These are phyloP conservation scores for Aspergillus campestris DNA, from an alignment of 495 filamentous ascomycete species.

Conservation along the genomic window DNA sequence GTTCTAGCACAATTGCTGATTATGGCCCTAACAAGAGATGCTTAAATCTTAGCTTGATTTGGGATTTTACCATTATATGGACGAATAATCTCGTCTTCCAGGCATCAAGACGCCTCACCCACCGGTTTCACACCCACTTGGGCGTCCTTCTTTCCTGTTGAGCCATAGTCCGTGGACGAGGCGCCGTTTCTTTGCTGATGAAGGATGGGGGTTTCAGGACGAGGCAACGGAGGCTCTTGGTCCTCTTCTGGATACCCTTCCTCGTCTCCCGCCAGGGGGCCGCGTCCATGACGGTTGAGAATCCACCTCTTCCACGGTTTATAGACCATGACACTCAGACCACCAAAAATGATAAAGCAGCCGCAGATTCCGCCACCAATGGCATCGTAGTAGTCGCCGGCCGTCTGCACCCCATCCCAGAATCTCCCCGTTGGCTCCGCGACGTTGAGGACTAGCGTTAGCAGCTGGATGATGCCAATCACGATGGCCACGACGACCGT, in stretches of 20 bases:
- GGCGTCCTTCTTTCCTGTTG: slow-evolving; percentile 4
- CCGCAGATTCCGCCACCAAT: slow-evolving; percentile 81
- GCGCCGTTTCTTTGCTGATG: not conserved
- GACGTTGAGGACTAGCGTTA: slow-evolving; percentile 68
- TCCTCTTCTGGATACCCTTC: slow-evolving; percentile 17
- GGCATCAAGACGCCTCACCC: too few species aligned
- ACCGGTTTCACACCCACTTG: too few species aligned
- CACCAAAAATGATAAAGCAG: slow-evolving; percentile 69
- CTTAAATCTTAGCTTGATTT: too few species aligned
- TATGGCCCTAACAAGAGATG: too few species aligned
- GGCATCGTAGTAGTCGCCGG: slow-evolving; percentile 76
- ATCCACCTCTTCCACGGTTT: slow-evolving; percentile 65
- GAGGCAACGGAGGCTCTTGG: not conserved
- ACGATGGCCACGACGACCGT: slow-evolving; percentile 82
- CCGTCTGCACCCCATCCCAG: slow-evolving; percentile 74
- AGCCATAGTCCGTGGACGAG: slow-evolving; percentile 3
- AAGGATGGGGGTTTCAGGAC: slow-evolving; percentile 5
- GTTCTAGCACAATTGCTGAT: too few species aligned
- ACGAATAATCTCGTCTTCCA: too few species aligned
- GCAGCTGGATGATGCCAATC: slow-evolving; percentile 78
- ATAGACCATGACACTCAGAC: slow-evolving; percentile 62
- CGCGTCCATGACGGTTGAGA: slow-evolving; percentile 33
- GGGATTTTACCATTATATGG: too few species aligned
- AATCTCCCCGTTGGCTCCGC: slow-evolving; percentile 65
- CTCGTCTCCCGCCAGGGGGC: slow-evolving; percentile 10